phyloP scores from a whole-genome alignment of 345 rosid genomes.

The Heritiera fomes region DNA sequence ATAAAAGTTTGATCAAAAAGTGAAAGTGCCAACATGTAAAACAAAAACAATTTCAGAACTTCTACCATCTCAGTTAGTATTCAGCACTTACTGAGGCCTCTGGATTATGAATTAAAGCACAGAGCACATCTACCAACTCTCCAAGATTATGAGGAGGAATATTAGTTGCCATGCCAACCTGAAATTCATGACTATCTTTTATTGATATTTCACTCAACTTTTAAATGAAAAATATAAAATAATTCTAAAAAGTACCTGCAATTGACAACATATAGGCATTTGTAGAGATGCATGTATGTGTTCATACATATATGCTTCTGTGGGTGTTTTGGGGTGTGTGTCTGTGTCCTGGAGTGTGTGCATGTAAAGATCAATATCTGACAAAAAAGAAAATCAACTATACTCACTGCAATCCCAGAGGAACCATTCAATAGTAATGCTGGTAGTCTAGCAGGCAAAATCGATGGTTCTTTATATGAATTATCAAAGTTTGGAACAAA shows the following conservation, averaged over 20 bases:
- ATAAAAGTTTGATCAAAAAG: not conserved
- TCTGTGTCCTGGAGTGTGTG: not conserved
- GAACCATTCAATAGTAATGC: slow-evolving; percentile 85
- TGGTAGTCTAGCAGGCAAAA: slow-evolving; percentile 94
- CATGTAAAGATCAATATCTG: not conserved
- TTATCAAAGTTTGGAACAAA: slow-evolving; percentile 89
- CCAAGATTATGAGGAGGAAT: slow-evolving; percentile 99
- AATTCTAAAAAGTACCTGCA: slow-evolving; percentile 1
- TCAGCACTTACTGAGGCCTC: slow-evolving; percentile 71
- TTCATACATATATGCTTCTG: too few relatives aligned
- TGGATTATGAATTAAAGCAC: slow-evolving; percentile 86
- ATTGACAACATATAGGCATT: not conserved
- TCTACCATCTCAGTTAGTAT: slow-evolving; percentile 16
- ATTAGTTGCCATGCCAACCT: slow-evolving; percentile 99
- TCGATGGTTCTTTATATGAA: slow-evolving; percentile 88
- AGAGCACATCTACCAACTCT: slow-evolving; percentile 91
- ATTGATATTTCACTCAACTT: slow-evolving; percentile 1
- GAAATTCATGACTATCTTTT: slow-evolving; percentile 17
- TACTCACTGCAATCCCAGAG: slow-evolving; percentile 91
- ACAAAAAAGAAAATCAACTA: not conserved
- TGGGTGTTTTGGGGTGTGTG: not conserved
- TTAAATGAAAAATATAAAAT: not conserved
- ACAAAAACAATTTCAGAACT: slow-evolving; percentile 12
- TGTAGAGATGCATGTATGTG: not conserved
- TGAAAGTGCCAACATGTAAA: not conserved